Percentiles rank a stretch among this genome's conserved stretches.
phyloP scores from a whole-genome alignment of 2,329 filamentous ascomycete genomes.

The Paecilomyces sp. region DNA sequence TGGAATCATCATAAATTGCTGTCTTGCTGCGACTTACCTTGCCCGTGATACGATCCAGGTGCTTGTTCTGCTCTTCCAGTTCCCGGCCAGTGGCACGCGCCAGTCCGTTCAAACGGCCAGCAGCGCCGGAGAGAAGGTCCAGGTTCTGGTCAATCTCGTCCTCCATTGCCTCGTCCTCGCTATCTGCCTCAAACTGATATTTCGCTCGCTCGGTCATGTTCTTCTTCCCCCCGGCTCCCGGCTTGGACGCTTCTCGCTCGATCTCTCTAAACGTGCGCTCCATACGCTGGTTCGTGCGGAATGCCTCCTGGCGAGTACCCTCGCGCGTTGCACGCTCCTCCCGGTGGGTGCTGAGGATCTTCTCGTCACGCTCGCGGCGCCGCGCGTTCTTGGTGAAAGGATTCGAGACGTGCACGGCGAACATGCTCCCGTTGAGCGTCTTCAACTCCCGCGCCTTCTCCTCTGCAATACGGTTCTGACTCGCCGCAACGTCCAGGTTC shows the following conservation, averaged over 20 bases:
- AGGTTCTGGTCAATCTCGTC: constrained; percentile 63
- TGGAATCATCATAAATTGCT: neutral
- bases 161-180: constrained; percentile 62
- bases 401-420: constrained; percentile 71
- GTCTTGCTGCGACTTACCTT: constrained; percentile 54
- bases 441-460: constrained; percentile 78
- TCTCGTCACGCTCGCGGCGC: constrained; percentile 57
- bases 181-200: constrained; percentile 73
- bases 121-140: constrained; percentile 53
- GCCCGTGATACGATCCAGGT: constrained; percentile 67
- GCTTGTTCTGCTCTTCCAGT: constrained; percentile 68
- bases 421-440: constrained; percentile 84
- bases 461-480: constrained; percentile 67
- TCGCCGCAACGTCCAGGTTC: constrained; percentile 72
- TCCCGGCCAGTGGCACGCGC: constrained; percentile 69
- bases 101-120: constrained; percentile 64
- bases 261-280: constrained; percentile 61
- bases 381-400: constrained; percentile 67
- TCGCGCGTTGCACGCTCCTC: constrained; percentile 51
- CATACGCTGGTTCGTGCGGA: constrained; percentile 47
- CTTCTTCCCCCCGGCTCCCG: constrained; percentile 43
- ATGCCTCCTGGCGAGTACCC: constrained; percentile 49
- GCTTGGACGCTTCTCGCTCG: constrained; percentile 45
- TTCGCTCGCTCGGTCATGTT: constrained; percentile 59
- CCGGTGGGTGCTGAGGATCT: constrained; percentile 59